A percentile compares a stretch with the other conserved stretches of the same genome.
Conservation (phyloP, 2,329 filamentous ascomycete genomes). For the Aspergillus sp. region DNA sequence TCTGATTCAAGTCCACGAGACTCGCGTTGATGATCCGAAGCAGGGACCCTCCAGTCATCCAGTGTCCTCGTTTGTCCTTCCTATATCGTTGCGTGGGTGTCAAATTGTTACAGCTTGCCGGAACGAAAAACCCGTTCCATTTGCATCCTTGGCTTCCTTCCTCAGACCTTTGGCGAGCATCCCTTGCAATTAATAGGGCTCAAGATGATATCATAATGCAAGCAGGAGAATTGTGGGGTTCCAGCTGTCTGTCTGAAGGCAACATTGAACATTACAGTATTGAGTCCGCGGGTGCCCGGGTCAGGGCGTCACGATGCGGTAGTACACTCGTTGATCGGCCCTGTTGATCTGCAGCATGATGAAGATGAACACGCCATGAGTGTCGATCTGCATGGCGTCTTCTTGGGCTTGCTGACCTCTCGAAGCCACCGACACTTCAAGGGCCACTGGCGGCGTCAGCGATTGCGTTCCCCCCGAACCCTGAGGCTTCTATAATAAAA, state of each 20-base stretch:
- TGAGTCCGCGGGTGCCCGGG: no score
- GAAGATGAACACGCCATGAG: not conserved
- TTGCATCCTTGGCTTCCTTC: not conserved
- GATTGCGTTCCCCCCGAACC: not conserved
- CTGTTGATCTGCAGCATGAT: not conserved
- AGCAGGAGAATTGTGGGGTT: not conserved
- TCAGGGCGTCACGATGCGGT: not conserved
- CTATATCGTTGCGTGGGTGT: not conserved
- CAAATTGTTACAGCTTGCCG: not conserved
- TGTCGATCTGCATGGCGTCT: not conserved
- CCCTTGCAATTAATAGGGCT: not conserved
- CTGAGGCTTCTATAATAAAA: not conserved
- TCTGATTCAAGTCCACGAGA: no score
- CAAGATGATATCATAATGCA: not conserved
- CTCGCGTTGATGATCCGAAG: no score
- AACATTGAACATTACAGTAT: no score
- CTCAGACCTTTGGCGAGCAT: not conserved
- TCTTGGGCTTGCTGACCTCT: not conserved
- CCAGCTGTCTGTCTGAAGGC: not conserved
- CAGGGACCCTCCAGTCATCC: no score
- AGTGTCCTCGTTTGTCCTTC: not conserved
- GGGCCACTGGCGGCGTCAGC: not conserved
- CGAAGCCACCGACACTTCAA: not conserved
- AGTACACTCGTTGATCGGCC: not conserved
- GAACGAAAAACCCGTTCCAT: not conserved